Evolutionary conservation across 495 filamentous ascomycete genomes (phyloP).

Genomic region (Aspergillus heteromorphus): DNA sequence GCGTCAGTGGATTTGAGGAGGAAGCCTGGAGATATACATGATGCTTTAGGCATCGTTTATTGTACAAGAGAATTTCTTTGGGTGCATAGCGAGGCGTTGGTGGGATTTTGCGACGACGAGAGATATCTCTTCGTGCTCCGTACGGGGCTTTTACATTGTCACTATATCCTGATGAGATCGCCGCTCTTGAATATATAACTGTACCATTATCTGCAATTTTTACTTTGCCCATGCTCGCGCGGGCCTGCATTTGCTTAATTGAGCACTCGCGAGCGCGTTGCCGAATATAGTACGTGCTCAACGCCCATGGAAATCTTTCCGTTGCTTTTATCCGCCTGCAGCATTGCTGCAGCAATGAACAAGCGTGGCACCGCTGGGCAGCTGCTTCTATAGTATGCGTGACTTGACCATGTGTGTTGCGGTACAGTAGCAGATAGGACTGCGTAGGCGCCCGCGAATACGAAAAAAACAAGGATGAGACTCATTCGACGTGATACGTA

Average conservation of each 20-base stretch:
- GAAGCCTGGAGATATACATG: not conserved
- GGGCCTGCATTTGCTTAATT: too few species aligned
- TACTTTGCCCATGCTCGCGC: not conserved
- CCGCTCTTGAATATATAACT: constrained; percentile 34
- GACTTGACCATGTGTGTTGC: too few species aligned
- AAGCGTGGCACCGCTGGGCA: too few species aligned
- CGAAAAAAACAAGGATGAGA: too few species aligned
- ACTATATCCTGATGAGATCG: constrained; percentile 39
- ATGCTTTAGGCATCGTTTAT: constrained; percentile 1
- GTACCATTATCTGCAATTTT: constrained; percentile 19
- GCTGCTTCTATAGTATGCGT: too few species aligned
- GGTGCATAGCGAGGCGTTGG: constrained; percentile 46
- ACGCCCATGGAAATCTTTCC: too few species aligned
- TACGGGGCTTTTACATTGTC: constrained; percentile 17
- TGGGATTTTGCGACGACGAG: constrained; percentile 28
- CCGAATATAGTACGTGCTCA: too few species aligned
- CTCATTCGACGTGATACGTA: too few species aligned
- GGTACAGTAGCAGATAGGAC: too few species aligned
- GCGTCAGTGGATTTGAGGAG: not conserved
- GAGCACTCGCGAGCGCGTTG: too few species aligned
- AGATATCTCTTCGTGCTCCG: constrained; percentile 19
- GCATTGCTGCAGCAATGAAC: not conserved
- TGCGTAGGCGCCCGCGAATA: too few species aligned
- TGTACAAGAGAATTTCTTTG: constrained; percentile 24
- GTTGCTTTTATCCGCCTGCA: not conserved